Conservation (phyloP, 2,329 filamentous ascomycete species). For the Diaporthe capsici region DNA sequence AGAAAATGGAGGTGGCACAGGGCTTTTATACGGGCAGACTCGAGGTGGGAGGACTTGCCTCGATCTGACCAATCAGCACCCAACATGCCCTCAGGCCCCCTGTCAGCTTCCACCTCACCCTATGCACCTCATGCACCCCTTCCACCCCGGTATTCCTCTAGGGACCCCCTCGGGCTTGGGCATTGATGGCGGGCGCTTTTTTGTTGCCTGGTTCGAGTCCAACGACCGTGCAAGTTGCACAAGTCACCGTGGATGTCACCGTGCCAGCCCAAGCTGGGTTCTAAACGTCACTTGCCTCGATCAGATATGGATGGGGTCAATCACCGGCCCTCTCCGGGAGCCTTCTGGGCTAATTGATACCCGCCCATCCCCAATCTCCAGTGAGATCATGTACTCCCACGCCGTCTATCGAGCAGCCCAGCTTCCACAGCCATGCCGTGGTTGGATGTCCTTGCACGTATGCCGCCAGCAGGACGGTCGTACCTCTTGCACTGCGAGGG, state of each 20-base stretch:
- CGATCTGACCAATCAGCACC: slow-evolving; percentile 37
- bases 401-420: too few relatives aligned
- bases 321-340: background rate
- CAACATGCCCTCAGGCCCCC: slow-evolving; percentile 34
- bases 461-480: background rate
- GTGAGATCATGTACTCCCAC: background rate
- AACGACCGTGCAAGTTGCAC: background rate
- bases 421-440: background rate
- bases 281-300: background rate
- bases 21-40: slow-evolving; percentile 40
- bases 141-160: background rate
- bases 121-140: slow-evolving; percentile 36
- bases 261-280: background rate
- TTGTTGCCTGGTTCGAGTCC: background rate
- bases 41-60: slow-evolving; percentile 29
- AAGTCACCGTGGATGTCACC: background rate
- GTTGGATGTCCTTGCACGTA: too few relatives aligned
- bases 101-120: slow-evolving; percentile 33
- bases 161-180: slow-evolving; percentile 6
- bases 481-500: background rate
- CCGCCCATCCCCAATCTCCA: too few relatives aligned
- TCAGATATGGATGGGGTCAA: background rate
- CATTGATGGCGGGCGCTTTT: background rate
- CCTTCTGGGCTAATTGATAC: background rate
- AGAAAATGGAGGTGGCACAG: slow-evolving; percentile 26